Percentiles rank a stretch among this genome's conserved stretches.
phyloP scores from a whole-genome alignment of 768 basidiomycete species.

The Hebeloma cylindrosporum region DNA sequence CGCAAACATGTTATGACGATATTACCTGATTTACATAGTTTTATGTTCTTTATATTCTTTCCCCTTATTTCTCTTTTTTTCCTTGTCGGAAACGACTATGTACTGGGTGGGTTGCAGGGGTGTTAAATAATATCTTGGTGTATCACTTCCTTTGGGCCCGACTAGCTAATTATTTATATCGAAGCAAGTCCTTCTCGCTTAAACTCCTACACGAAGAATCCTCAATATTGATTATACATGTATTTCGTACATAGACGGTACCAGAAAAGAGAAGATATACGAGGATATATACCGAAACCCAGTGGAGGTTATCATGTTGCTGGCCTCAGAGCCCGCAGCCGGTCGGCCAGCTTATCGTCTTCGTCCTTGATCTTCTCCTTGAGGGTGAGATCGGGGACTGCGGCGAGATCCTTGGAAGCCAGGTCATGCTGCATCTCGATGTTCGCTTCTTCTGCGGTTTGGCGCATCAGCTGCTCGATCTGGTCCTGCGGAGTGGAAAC shows the following conservation, averaged over 20 bases:
- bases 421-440: conserved; percentile 94
- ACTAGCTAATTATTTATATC: too few species aligned
- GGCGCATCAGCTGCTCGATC: conserved; percentile 86
- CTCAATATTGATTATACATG: conserved; percentile 10
- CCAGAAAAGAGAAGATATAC: neutral
- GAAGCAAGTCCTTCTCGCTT: too few species aligned
- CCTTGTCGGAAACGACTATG: too few species aligned
- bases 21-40: too few species aligned
- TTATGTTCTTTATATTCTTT: too few species aligned
- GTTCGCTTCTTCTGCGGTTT: conserved; percentile 96
- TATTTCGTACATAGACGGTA: neutral
- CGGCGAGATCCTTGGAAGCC: conserved; percentile 56
- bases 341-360: conserved; percentile 78
- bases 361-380: conserved; percentile 68
- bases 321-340: conserved; percentile 85
- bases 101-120: too few species aligned
- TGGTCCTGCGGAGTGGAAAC: conserved; percentile 96
- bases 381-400: conserved; percentile 53
- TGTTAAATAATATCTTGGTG: too few species aligned
- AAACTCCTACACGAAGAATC: too few species aligned
- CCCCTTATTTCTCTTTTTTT: too few species aligned
- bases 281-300: neutral
- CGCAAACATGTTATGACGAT: too few species aligned
- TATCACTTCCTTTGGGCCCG: too few species aligned
- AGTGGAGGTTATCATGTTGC: conserved; percentile 44